Base-by-base conservation (phyloP, 2,329 filamentous ascomycete species). In the Aureobasidium sp. region DNA sequence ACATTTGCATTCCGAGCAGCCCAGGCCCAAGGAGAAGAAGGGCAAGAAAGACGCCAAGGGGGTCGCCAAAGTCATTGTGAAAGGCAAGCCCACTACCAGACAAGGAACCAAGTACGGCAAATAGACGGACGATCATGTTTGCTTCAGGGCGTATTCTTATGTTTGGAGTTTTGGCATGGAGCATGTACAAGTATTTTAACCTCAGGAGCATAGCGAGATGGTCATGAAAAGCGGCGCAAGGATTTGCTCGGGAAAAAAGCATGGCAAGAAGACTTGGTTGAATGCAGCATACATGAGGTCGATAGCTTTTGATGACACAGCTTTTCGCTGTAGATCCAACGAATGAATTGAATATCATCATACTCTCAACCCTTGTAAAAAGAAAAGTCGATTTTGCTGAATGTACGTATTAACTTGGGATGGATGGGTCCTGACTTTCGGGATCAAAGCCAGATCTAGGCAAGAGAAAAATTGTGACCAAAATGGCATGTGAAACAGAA, bases 31-130 rank as follows among this genome's bases (percentile, higher is more conserved):
- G 57, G 63, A 69, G 32, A 71, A 74, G 67, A 74, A 71, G 24
- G 39, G 29, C 48, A 72, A 70, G 59, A 68, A 69, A 61, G 68
- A 72, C 68, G 71, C 66, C 67, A 72, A 68, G 66, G 67, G 32
- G 32, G 61, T 63, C 4, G 59, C 51, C 32, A 60, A 50, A 43
- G 46, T 27, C 47, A 64, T 48, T 9, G 32, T 10, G 17, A 64
- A 61, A 52, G 37, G 41, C 13, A 79, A 81, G 68, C 74, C 77
- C 6, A 69, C 79, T 52, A 79, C 78, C 8, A 73, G 82, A 66
- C 57, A 60, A 32, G 57, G 57, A 60, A 60, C 57, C 17, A 60
- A 60, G 36, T 60, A 60, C 20, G 57, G 57, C 24, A 60, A 60
- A 43, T 60, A 60, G 46, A 51, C 24, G 43, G 43, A 29, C 27